Percentiles rank a stretch among this genome's conserved stretches.
Conservation (phyloP, 257 asterid species). For the Leonotis leonurus region DNA sequence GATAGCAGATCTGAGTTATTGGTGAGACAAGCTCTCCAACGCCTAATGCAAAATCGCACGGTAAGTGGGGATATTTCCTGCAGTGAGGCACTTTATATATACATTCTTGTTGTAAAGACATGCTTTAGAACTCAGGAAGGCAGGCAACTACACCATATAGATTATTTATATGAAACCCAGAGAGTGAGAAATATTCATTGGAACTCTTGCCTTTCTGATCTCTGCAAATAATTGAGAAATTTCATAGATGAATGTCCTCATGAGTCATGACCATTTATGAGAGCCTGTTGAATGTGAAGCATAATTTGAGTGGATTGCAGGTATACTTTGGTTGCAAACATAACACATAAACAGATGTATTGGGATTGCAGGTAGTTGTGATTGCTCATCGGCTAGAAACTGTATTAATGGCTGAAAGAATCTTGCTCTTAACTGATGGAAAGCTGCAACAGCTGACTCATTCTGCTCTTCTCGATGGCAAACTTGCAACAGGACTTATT, state of each 20-base stretch:
- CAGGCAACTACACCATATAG: too few species aligned
- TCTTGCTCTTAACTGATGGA: slow-evolving; percentile 51
- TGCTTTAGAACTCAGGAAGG: too few species aligned
- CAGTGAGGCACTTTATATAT: not conserved
- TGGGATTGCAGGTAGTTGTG: slow-evolving; percentile 54
- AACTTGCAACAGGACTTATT: slow-evolving; percentile 29
- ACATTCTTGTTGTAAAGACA: too few species aligned
- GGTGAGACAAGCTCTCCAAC: slow-evolving; percentile 84
- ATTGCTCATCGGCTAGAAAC: slow-evolving; percentile 91
- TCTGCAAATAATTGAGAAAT: too few species aligned
- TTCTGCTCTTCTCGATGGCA: slow-evolving; percentile 31
- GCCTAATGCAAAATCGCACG: slow-evolving; percentile 74
- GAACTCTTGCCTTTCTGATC: too few species aligned
- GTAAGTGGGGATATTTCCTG: slow-evolving; percentile 45
- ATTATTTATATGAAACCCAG: too few species aligned
- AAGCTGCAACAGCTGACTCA: slow-evolving; percentile 63
- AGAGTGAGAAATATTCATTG: too few species aligned
- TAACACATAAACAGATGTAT: not conserved
- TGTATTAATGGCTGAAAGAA: slow-evolving; percentile 67
- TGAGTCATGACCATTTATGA: not conserved
- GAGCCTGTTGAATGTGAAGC: not conserved
- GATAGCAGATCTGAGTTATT: slow-evolving; percentile 78
- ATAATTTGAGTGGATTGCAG: not conserved
- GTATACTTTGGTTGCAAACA: not conserved
- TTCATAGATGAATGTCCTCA: not conserved